Conservation (phyloP, 140 eudicot species). For the Anethum foeniculum region DNA sequence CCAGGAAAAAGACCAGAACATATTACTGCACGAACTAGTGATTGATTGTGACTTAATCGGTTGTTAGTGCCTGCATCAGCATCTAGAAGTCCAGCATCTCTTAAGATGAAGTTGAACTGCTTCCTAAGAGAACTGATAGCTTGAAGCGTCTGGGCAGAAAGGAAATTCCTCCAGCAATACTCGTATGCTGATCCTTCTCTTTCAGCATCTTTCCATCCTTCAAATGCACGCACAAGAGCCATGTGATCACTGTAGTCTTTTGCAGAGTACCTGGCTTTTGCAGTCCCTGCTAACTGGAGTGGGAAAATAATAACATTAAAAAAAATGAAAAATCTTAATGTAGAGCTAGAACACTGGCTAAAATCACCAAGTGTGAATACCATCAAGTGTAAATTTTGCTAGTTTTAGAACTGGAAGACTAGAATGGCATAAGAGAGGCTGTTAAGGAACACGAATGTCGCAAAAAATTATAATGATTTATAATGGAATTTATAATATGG, state of each 20-base stretch:
- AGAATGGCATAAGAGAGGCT: neutral
- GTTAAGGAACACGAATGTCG: neutral
- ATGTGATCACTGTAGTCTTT: slow-evolving; percentile 98
- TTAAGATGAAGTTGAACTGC: slow-evolving; percentile 73
- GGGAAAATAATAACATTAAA: neutral
- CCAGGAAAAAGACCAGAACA: slow-evolving; percentile 98
- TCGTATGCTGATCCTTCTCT: slow-evolving; percentile 96
- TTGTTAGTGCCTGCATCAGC: slow-evolving; percentile 58
- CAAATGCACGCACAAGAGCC: slow-evolving; percentile 99
- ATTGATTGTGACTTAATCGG: slow-evolving; percentile 77
- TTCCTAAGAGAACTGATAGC: slow-evolving; percentile 94
- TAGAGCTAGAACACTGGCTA: neutral
- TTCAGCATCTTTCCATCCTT: slow-evolving; percentile 99
- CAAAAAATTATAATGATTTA: neutral
- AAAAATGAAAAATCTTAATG: neutral
- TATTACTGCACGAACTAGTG: slow-evolving; percentile 93
- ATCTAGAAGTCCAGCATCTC: slow-evolving; percentile 79
- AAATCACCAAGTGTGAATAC: neutral
- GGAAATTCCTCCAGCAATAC: slow-evolving; percentile 95
- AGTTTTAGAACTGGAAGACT: neutral
- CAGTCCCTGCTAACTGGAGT: slow-evolving; percentile 86
- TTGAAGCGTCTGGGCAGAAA: slow-evolving; percentile 93
- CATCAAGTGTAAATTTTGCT: neutral
- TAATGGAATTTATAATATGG: neutral
- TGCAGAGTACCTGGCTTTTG: slow-evolving; percentile 86